Evolutionary conservation across 164 flowering plant genomes (phyloP).

Genomic region (Houttuynia cordata): DNA sequence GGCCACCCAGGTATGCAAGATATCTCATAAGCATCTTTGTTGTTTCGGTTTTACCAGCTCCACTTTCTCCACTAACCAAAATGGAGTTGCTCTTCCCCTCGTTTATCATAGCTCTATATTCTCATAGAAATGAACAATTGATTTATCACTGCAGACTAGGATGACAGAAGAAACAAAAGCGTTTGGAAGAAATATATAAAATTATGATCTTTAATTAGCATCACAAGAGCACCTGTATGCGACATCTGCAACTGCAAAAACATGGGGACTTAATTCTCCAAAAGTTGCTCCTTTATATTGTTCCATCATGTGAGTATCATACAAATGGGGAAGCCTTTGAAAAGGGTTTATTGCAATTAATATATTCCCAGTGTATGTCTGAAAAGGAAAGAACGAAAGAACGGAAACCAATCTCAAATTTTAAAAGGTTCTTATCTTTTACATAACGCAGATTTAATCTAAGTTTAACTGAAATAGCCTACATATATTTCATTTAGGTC

Average conservation of each 20-base stretch:
- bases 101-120: constrained; percentile 83
- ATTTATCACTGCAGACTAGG: neutral
- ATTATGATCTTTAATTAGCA: neutral
- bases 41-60: constrained; percentile 99
- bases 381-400: constrained; percentile 10
- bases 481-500: constrained; percentile 98
- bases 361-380: constrained; percentile 98
- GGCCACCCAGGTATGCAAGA: constrained; percentile 93
- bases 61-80: constrained; percentile 99
- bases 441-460: no score
- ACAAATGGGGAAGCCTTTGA: constrained; percentile 94
- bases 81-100: constrained; percentile 98
- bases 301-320: constrained; percentile 98
- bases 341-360: constrained; percentile 95
- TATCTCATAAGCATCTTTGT: constrained; percentile 99
- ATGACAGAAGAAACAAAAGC: no score
- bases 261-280: constrained; percentile 99
- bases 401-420: neutral
- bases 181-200: no score
- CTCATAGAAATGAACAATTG: constrained; percentile 6
- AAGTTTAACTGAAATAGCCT: constrained; percentile 15
- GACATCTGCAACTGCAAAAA: constrained; percentile 96
- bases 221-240: constrained; percentile 65
- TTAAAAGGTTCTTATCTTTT: neutral
- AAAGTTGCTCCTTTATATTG: constrained; percentile 93